Evolutionary conservation across 2,329 filamentous ascomycete species (phyloP), one percentile per base, ranked within the genome.

Genomic region (Exophiala spinifera): DNA sequence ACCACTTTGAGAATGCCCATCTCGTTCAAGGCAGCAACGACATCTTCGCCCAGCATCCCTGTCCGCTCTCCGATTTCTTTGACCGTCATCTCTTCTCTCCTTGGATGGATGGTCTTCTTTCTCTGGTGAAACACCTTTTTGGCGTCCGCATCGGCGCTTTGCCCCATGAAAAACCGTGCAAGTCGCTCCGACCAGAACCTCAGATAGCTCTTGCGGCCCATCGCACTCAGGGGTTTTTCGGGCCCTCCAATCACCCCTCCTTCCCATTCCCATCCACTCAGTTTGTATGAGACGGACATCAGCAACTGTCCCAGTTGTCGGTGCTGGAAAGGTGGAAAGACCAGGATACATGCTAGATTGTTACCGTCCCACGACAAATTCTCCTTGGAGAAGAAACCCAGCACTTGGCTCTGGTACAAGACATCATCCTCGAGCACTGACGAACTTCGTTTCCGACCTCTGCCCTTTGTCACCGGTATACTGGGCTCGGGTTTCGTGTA

Each of bases 331-430:
- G 94, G 94, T 1, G 94, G 94, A 66, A 97, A 97, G 14, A 97
- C 82, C 5, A 97, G 79, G 63, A 99, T 99, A 69, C 94, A 99
- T 1, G 94, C 94, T 4, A 99, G 80, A 63, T 97, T 99, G 72
- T 99, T 97, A 66, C 92, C 91, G 66, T 99, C 94, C 92, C 94
- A 99, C 3, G 90, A 96, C 78, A 96, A 88, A 70, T 97, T 97
- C 72, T 99, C 94, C 69, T 99, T 97, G 60, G 89, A 95, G 76
- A 97, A 99, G 79, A 97, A 97, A n/a, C 94, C 94, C 1, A 92
- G 83, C 25, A 96, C 85, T 66, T 86, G 83, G 3, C 61, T 57
- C 7, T 54, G 52, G 23, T 56, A 40, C 7, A 57, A 49, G 63
- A 72, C 66, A 54, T 67, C 63, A 66, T 75, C 67, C 14, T 55